These are phyloP conservation scores for Globisporangium orthogonon DNA, from an alignment of 352 stramenopile species.

Conservation along the genomic window DNA sequence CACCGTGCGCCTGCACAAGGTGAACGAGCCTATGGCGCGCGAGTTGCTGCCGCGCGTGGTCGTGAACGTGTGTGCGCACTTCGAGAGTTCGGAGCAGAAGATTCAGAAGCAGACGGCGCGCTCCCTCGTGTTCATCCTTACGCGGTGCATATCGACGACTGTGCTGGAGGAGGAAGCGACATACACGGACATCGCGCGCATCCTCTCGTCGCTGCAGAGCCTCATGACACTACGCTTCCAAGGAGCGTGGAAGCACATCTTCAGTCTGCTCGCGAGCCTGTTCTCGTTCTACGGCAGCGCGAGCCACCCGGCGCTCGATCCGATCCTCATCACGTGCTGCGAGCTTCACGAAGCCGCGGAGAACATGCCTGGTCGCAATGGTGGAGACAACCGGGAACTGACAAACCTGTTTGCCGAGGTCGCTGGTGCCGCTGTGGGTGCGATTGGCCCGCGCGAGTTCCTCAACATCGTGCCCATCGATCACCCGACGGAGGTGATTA, in stretches of 20 bases:
- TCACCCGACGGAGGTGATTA: constrained; percentile 64
- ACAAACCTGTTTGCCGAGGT: constrained; percentile 62
- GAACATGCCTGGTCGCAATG: constrained; percentile 48
- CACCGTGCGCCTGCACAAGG: constrained; percentile 54
- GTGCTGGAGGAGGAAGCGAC: constrained; percentile 49
- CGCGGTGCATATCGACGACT: constrained; percentile 42
- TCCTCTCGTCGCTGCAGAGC: constrained; percentile 72
- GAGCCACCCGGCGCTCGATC: constrained; percentile 51
- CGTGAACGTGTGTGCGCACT: constrained; percentile 57
- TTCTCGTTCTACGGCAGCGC: constrained; percentile 65
- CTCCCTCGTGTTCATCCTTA: constrained; percentile 60
- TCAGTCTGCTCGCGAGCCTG: constrained; percentile 61
- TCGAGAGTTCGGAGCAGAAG: constrained; percentile 46
- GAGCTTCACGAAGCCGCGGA: constrained; percentile 76
- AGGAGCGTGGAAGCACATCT: constrained; percentile 72
- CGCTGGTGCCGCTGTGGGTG: constrained; percentile 50
- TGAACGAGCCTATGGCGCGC: constrained; percentile 48
- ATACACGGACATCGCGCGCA: constrained; percentile 52
- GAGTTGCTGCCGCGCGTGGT: constrained; percentile 78
- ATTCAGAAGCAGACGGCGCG: constrained; percentile 61
- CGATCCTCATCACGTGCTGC: constrained; percentile 64
- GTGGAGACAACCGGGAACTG: constrained; percentile 25
- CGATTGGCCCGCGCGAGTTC: constrained; percentile 62
- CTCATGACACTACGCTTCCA: constrained; percentile 83
- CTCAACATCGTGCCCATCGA: constrained; percentile 69